phyloP scores from a whole-genome alignment of 495 filamentous ascomycete species.

The Venustampulla echinocandica region DNA sequence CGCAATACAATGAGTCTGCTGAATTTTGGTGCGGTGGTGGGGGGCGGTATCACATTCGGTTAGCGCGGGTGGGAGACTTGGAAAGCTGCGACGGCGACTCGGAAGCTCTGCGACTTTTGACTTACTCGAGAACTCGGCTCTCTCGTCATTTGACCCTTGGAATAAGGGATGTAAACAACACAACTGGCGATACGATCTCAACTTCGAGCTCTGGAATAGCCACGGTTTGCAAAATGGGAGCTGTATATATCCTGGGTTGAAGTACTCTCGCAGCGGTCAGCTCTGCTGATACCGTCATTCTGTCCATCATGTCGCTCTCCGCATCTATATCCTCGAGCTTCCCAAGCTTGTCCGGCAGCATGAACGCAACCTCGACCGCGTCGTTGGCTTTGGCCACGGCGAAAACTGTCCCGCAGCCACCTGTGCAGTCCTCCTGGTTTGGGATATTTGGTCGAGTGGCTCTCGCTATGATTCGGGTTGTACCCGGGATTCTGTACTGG shows the following conservation, averaged over 20 bases:
- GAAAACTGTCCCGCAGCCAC: conserved; percentile 3
- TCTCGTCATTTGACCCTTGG: too few relatives aligned
- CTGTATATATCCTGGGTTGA: conserved; percentile 2
- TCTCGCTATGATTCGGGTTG: conserved; percentile 48
- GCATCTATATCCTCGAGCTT: conserved; percentile 15
- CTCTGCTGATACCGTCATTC: conserved; percentile 4
- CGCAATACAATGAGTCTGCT: too few relatives aligned
- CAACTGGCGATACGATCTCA: too few relatives aligned
- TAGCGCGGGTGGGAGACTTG: background rate
- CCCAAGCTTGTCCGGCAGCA: conserved; percentile 4
- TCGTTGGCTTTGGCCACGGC: conserved; percentile 7
- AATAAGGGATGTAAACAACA: too few relatives aligned
- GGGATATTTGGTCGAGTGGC: conserved; percentile 36
- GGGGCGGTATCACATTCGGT: background rate
- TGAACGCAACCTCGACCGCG: conserved; percentile 7
- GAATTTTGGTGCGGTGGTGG: background rate
- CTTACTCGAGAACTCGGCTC: too few relatives aligned
- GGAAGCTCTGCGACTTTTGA: background rate
- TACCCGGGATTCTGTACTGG: conserved; percentile 76
- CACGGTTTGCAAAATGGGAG: conserved; percentile 4
- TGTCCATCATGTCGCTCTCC: conserved; percentile 8
- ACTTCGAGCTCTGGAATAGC: too few relatives aligned
- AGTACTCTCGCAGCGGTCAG: conserved; percentile 7
- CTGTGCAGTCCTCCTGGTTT: conserved; percentile 34
- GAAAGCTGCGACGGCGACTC: background rate